Base-by-base conservation (phyloP, 371 early-diverging fungal genomes). In the Amoeboaphelidium occidentale region DNA sequence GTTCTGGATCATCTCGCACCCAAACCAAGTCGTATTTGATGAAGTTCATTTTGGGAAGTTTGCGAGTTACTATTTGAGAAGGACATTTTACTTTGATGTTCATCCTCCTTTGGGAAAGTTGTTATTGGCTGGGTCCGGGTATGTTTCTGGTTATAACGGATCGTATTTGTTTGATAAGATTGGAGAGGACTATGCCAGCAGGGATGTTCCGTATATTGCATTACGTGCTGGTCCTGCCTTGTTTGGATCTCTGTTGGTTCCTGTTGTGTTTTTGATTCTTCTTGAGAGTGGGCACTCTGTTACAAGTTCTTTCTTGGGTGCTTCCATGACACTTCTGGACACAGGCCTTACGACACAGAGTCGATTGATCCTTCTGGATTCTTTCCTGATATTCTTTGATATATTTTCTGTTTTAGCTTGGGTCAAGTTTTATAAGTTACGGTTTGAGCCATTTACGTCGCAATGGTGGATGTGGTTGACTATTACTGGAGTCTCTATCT, bases 21-120 rank as follows among this genome's bases (percentile, higher is more conserved):
- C 82, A 0, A 59, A 65, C 20, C 73, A 79, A 60, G 80, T 79
- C 17, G 80, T 79, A 68, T 86, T 86, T 58, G 94, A 94, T 65
- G 99, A 99, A 65, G 98, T 96, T 6, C 99, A 98, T 59, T 97
- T 98, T 74, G 99, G 99, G 49, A 89, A 92, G 61, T 97, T 93
- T 65, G 86, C 91, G n/a, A 73, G 78, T 22, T 81, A 84, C 59
- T 99, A 99, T 59, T 64, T 98, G 26, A 72, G 76, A 2, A 64
- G 84, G 22, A 68, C 71, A 50, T 98, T 87, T 69, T 97, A 80
- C 65, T 97, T 98, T 66, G 99, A 99, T 60, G 97, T 99, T 21
- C 99, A 98, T 59, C 99, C 99, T 28, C 99, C 99, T 2, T 70
- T 98, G 41, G 99, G 97, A 23, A 97, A 97, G 62, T 58, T 99